A percentile compares a stretch with the other conserved stretches of the same genome.
These are phyloP conservation scores for Venturia pyrina DNA, from an alignment of 2,329 filamentous ascomycete genomes.

Conservation along the genomic window DNA sequence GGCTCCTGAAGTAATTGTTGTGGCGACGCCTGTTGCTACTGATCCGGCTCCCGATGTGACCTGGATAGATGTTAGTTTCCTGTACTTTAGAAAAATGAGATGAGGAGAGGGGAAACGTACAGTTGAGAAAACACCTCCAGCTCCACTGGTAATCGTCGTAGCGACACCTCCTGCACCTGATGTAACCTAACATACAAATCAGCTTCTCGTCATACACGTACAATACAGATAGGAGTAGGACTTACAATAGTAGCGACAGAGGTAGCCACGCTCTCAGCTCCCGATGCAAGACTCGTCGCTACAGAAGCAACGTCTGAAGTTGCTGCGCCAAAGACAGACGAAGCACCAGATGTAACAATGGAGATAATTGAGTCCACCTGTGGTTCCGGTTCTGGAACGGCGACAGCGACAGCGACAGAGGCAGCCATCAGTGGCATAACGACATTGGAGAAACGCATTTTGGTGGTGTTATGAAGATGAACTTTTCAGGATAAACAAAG, in stretches of 20 bases:
- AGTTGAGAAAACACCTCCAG: slow-evolving; percentile 4
- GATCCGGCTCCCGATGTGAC: slow-evolving; percentile 4
- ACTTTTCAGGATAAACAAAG: not conserved
- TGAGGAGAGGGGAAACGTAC: not conserved
- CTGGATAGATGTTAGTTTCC: not conserved
- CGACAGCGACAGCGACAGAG: not conserved
- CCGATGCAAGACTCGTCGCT: slow-evolving; percentile 1
- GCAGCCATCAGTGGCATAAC: not conserved
- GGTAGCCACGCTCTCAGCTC: slow-evolving; percentile 7
- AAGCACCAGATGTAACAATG: not conserved
- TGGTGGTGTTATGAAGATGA: not conserved
- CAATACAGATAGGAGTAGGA: not conserved
- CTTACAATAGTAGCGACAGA: slow-evolving; percentile 1
- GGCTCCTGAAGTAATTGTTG: slow-evolving; percentile 9
- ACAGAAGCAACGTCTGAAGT: slow-evolving; percentile 7
- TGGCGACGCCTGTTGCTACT: slow-evolving; percentile 6
- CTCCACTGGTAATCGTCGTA: slow-evolving; percentile 6
- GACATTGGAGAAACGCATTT: slow-evolving; percentile 1
- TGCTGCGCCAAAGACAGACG: slow-evolving; percentile 1
- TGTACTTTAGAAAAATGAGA: not conserved
- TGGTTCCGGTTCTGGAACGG: not conserved
- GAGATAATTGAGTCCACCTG: not conserved
- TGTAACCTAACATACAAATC: not conserved
- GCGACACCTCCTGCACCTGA: slow-evolving; percentile 4
- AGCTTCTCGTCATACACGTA: not conserved